Conservation (phyloP, 768 basidiomycete species). For the Pholiota molesta region DNA sequence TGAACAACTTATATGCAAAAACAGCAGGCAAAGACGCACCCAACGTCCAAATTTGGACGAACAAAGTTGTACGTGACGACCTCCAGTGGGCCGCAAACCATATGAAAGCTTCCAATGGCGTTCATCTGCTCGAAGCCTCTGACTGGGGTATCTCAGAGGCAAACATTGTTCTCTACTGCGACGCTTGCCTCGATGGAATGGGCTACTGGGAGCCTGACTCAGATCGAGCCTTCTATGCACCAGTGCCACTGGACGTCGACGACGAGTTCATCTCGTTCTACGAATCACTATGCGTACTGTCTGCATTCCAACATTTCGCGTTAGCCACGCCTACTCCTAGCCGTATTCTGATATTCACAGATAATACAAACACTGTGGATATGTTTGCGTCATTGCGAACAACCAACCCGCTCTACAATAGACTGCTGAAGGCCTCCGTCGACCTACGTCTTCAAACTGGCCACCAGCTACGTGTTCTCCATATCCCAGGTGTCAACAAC, state of each 20-base stretch:
- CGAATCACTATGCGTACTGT: conserved; percentile 26
- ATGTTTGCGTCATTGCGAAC: conserved; percentile 32
- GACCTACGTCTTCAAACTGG: conserved; percentile 15
- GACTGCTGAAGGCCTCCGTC: conserved; percentile 18
- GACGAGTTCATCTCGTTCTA: conserved; percentile 26
- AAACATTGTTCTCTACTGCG: conserved; percentile 21
- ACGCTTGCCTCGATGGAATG: conserved; percentile 29
- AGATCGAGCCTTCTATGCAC: conserved; percentile 24
- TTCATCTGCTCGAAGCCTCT: conserved; percentile 23
- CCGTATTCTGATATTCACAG: conserved; percentile 25
- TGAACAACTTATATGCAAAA: conserved; percentile 37
- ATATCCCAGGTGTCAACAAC: conserved; percentile 29
- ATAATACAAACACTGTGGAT: conserved; percentile 35
- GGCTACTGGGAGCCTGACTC: conserved; percentile 31
- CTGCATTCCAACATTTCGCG: conserved; percentile 8
- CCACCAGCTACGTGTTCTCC: conserved; percentile 25
- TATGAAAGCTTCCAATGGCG: conserved; percentile 20
- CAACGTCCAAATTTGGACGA: conserved; percentile 26
- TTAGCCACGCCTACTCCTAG: no score
- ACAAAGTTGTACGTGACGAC: conserved; percentile 27
- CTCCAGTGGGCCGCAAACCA: conserved; percentile 34
- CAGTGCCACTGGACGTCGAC: background rate
- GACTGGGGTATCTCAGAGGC: conserved; percentile 17
- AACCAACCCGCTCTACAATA: conserved; percentile 25
- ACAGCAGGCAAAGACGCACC: conserved; percentile 27